These are phyloP conservation scores for Fremontodendron californicum DNA, from an alignment of 345 rosid species.

Conservation along the genomic window DNA sequence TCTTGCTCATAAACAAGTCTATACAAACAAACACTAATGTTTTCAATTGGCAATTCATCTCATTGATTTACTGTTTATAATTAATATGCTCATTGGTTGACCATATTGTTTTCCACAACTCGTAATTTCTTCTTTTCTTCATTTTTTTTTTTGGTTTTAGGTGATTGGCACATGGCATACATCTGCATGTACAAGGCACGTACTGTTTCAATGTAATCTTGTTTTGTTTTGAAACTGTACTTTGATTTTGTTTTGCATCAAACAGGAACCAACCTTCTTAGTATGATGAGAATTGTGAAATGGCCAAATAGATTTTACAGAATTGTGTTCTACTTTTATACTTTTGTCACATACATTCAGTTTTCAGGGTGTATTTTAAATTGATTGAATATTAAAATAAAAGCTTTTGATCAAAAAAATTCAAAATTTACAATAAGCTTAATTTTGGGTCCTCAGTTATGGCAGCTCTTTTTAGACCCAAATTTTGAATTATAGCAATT, in stretches of 20 bases:
- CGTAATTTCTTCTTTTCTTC: too few relatives aligned
- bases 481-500: too few relatives aligned
- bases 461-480: too few relatives aligned
- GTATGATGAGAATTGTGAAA: conserved; percentile 20
- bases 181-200: conserved; percentile 97
- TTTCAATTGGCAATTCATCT: not conserved
- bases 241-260: conserved; percentile 1
- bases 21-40: not conserved
- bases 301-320: conserved; percentile 12
- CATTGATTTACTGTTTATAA: not conserved
- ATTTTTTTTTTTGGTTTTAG: conserved; percentile 28
- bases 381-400: conserved; percentile 1
- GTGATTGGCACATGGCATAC: conserved; percentile 99
- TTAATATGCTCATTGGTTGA: too few relatives aligned
- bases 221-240: not conserved
- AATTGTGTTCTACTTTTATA: conserved; percentile 2
- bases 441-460: too few relatives aligned
- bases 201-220: conserved; percentile 43
- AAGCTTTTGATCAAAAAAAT: too few relatives aligned
- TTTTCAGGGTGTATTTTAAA: not conserved
- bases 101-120: not conserved
- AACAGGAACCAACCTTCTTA: conserved; percentile 4
- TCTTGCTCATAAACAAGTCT: not conserved
- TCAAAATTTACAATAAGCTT: too few relatives aligned
- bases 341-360: not conserved